Evolutionary conservation across 1,284 basidiomycete species (phyloP).

Genomic region (Leccinum solheimii): DNA sequence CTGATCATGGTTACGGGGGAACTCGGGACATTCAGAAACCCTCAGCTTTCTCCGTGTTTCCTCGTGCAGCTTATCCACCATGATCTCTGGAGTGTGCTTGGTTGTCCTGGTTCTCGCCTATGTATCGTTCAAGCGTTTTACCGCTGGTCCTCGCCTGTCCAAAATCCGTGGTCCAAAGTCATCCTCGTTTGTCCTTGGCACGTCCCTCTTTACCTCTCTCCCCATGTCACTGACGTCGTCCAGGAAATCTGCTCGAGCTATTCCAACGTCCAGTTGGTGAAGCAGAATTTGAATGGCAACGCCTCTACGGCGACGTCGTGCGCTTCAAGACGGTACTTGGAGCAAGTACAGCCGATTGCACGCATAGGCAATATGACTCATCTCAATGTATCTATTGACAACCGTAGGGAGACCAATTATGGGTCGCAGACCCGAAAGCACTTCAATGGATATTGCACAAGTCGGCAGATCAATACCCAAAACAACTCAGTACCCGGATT

Average conservation of each 20-base stretch:
- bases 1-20: background rate
- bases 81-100: slow-evolving; percentile 11
- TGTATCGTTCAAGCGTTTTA: slow-evolving; percentile 11
- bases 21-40: slow-evolving; percentile 12
- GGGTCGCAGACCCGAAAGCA: slow-evolving; percentile 43
- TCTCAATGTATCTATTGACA: background rate
- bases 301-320: slow-evolving; percentile 31
- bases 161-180: slow-evolving; percentile 34
- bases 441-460: slow-evolving; percentile 43
- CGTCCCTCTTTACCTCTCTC: background rate
- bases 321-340: slow-evolving; percentile 31
- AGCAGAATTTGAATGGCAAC: slow-evolving; percentile 34
- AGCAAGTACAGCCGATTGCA: slow-evolving; percentile 12
- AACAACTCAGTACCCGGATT: slow-evolving; percentile 35
- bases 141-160: slow-evolving; percentile 19
- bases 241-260: slow-evolving; percentile 29
- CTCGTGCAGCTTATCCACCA: background rate
- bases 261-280: slow-evolving; percentile 26
- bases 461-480: slow-evolving; percentile 41
- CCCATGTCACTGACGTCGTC: background rate
- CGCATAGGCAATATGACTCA: background rate
- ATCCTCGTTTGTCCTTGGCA: slow-evolving; percentile 36
- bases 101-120: slow-evolving; percentile 14
- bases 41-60: background rate
- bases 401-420: slow-evolving; percentile 26